A percentile compares a stretch with the other conserved stretches of the same genome.
phyloP scores from a whole-genome alignment of 2,329 filamentous ascomycete species.

The Nemania sp. region DNA sequence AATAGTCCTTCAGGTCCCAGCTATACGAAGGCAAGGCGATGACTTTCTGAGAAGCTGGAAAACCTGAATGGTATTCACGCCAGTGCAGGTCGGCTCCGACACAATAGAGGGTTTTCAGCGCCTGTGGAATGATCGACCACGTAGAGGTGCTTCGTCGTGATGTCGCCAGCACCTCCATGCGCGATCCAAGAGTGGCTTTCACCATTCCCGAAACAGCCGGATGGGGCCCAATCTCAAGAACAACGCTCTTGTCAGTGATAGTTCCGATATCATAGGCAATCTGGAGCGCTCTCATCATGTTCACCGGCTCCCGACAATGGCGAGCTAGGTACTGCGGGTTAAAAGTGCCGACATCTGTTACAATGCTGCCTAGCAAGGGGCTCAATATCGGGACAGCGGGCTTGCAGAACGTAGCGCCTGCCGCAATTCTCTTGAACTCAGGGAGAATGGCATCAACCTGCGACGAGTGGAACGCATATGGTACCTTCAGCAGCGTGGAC shows the following conservation, averaged over 20 bases:
- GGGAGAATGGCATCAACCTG: conserved; percentile 67
- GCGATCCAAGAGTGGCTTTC: conserved; percentile 19
- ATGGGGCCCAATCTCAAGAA: conserved; percentile 39
- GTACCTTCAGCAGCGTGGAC: conserved; percentile 61
- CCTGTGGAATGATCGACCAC: conserved; percentile 62
- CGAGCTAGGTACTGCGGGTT: conserved; percentile 32
- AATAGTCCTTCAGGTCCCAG: conserved; percentile 72
- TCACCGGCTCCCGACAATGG: conserved; percentile 38
- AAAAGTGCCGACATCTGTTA: background rate
- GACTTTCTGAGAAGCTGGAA: conserved; percentile 64
- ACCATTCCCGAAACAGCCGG: conserved; percentile 40
- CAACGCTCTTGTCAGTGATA: conserved; percentile 42
- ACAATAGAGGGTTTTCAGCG: conserved; percentile 60
- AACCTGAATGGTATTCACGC: conserved; percentile 68
- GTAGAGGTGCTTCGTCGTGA: conserved; percentile 27
- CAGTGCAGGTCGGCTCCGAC: conserved; percentile 60
- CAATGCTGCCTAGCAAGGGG: background rate
- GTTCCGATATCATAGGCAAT: conserved; percentile 18
- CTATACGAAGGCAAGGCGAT: conserved; percentile 69
- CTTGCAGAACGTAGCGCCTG: background rate
- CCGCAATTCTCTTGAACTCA: conserved; percentile 40
- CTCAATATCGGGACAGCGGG: background rate
- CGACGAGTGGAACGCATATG: conserved; percentile 66
- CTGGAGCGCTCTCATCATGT: conserved; percentile 36
- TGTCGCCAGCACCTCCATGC: conserved; percentile 22